Evolutionary conservation across 768 basidiomycete genomes (phyloP).

Genomic region (Mycena olivaceomarginata): DNA sequence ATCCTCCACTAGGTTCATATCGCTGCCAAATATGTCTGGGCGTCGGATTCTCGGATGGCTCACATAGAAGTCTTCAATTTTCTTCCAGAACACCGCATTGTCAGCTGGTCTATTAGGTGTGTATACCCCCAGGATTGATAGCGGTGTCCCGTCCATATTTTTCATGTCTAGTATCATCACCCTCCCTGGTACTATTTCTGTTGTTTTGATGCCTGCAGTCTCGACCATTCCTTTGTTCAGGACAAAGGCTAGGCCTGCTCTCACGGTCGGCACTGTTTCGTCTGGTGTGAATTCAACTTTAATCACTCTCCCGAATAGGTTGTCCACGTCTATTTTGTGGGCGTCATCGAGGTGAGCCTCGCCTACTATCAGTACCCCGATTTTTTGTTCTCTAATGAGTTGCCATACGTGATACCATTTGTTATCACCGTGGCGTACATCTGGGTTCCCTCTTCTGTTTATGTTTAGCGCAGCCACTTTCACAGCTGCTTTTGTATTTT

Average conservation of each 20-base stretch:
- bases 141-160: background rate
- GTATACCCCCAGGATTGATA: constrained; percentile 7
- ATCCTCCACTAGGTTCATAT: background rate
- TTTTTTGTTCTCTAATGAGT: background rate
- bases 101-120: background rate
- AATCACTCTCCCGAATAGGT: background rate
- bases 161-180: background rate
- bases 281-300: background rate
- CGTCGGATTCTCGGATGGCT: background rate
- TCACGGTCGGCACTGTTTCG: background rate
- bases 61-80: background rate
- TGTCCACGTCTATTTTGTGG: background rate
- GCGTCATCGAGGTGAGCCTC: background rate
- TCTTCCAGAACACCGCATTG: constrained; percentile 14
- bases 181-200: background rate
- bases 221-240: background rate
- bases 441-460: constrained; percentile 9
- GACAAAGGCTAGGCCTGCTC: background rate
- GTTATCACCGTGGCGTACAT: background rate
- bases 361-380: background rate
- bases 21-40: constrained; percentile 6
- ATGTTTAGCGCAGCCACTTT: constrained; percentile 40
- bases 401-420: constrained; percentile 14
- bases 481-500: constrained; percentile 33
- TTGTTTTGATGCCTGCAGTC: background rate